Conservation (phyloP, 108 stramenopile species). For the Skeletonema menzelii region DNA sequence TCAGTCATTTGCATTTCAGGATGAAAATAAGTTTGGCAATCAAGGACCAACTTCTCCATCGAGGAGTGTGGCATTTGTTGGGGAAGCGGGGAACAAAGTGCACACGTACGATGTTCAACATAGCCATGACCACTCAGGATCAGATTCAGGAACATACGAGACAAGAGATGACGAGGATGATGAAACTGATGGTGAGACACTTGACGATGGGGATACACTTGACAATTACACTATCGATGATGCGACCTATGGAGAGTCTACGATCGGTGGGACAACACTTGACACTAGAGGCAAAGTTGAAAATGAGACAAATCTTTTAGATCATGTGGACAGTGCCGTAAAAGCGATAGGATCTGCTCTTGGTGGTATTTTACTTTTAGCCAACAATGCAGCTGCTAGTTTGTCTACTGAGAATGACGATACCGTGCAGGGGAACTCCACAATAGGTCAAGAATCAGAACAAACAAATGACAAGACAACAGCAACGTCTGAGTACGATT, state of each 20-base stretch:
- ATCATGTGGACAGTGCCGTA: conserved; percentile 38
- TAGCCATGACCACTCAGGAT: neutral
- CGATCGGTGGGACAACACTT: conserved; percentile 19
- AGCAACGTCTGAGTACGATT: conserved; percentile 11
- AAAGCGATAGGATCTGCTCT: conserved; percentile 27
- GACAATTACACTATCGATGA: neutral
- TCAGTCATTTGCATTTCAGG: neutral
- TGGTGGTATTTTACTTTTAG: conserved; percentile 20
- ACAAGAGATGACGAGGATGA: conserved; percentile 13
- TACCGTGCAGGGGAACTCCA: neutral
- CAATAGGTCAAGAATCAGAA: neutral
- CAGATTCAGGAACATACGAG: neutral
- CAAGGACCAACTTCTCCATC: neutral
- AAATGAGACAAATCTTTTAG: conserved; percentile 10
- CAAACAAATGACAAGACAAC: neutral
- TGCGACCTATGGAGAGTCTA: conserved; percentile 32
- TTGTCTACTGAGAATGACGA: neutral
- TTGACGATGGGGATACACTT: neutral
- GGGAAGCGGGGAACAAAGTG: conserved; percentile 27
- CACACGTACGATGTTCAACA: conserved; percentile 27
- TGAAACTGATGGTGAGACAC: conserved; percentile 11
- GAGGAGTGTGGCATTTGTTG: conserved; percentile 23
- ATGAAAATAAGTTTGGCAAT: neutral
- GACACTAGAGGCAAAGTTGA: neutral
- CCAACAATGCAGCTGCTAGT: neutral